Evolutionary conservation across 768 basidiomycete genomes (phyloP).

Genomic region (Phanerodontia chrysosporium): DNA sequence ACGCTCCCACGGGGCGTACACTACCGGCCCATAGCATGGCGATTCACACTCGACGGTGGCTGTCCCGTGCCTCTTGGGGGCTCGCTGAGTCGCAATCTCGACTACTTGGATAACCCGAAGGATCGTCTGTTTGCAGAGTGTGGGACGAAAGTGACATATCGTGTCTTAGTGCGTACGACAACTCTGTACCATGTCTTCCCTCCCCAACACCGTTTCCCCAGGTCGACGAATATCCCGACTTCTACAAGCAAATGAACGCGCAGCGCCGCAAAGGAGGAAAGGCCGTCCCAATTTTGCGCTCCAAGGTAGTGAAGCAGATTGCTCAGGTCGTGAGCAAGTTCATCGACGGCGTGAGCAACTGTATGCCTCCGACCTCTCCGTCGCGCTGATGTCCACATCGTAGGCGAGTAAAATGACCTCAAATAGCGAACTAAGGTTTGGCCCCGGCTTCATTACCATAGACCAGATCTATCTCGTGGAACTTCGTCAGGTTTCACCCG

Average conservation of each 20-base stretch:
- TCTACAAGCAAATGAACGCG: constrained; percentile 3
- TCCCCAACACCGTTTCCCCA: not conserved
- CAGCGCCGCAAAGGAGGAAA: not conserved
- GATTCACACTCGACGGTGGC: not conserved
- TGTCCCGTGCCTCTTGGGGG: not conserved
- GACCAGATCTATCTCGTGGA: constrained; percentile 9
- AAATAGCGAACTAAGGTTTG: not conserved
- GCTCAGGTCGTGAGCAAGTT: constrained; percentile 7
- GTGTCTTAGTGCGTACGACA: not conserved
- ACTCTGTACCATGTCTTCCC: not conserved
- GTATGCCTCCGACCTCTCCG: not conserved
- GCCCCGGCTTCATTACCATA: not conserved
- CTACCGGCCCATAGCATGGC: not conserved
- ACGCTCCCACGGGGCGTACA: not conserved
- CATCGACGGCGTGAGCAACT: constrained; percentile 1
- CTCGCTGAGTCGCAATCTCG: not conserved
- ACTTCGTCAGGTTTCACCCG: constrained; percentile 1
- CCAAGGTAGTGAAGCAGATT: constrained; percentile 5
- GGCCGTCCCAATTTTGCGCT: not conserved
- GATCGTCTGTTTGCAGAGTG: not conserved
- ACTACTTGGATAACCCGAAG: not conserved
- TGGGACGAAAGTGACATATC: constrained; percentile 4
- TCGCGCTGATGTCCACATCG: not conserved
- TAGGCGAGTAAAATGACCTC: not conserved
- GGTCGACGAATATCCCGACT: not conserved